Evolutionary conservation across 1,284 basidiomycete species (phyloP).

Genomic region (Leccinum ponderosum): DNA sequence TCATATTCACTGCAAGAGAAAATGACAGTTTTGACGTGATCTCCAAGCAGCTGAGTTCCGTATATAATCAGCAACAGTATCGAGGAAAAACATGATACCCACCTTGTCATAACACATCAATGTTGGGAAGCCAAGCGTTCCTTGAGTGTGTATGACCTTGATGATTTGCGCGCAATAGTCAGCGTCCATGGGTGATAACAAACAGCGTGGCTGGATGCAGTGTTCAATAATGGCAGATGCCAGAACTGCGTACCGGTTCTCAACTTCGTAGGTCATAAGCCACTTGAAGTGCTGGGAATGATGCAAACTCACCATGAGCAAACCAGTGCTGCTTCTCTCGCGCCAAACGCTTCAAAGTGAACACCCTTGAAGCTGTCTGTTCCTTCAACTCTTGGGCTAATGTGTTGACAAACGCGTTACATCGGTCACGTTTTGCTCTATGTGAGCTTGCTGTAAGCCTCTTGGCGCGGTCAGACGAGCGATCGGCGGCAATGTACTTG

Average conservation of each 20-base stretch:
- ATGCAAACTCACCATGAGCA: slow-evolving; percentile 53
- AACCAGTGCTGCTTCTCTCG: slow-evolving; percentile 93
- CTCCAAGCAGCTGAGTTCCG: slow-evolving; percentile 67
- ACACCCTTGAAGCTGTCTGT: slow-evolving; percentile 69
- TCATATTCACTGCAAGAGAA: slow-evolving; percentile 97
- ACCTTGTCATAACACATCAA: slow-evolving; percentile 87
- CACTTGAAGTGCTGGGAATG: neutral
- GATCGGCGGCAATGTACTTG: slow-evolving; percentile 58
- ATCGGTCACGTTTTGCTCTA: slow-evolving; percentile 60
- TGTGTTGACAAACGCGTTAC: slow-evolving; percentile 52
- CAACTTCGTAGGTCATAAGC: slow-evolving; percentile 33
- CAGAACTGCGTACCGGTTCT: slow-evolving; percentile 51
- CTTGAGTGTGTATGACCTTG: slow-evolving; percentile 82
- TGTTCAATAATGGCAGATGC: slow-evolving; percentile 78
- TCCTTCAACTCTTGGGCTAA: slow-evolving; percentile 74
- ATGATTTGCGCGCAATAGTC: slow-evolving; percentile 93
- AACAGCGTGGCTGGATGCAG: slow-evolving; percentile 90
- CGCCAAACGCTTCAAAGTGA: slow-evolving; percentile 74
- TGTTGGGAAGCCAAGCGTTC: slow-evolving; percentile 87
- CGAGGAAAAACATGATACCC: slow-evolving; percentile 11
- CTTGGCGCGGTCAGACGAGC: slow-evolving; percentile 60
- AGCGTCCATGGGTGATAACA: slow-evolving; percentile 95
- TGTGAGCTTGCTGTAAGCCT: slow-evolving; percentile 56
- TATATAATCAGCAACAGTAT: slow-evolving; percentile 10
- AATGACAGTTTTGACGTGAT: slow-evolving; percentile 81